Base-by-base conservation (phyloP, 805 yeast species). In the Scheffersomyces spartinae region DNA sequence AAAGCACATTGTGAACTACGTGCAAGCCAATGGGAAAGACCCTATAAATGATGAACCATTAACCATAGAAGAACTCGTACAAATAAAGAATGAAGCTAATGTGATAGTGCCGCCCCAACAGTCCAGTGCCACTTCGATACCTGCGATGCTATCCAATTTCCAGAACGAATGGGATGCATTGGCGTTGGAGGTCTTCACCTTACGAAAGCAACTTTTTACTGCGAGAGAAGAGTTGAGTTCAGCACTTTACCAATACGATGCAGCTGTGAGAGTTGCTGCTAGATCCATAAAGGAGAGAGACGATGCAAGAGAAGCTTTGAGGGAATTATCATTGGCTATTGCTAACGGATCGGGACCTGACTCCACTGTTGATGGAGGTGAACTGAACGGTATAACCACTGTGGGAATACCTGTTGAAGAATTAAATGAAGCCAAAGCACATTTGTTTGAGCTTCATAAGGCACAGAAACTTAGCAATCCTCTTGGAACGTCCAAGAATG, bases 141-240 rank as follows among this genome's bases (percentile, higher is more conserved):
- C 97, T 0, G 61, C 81, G 4, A 50, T 86, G 39, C 56, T 86
- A 26, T 61, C 82, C 3, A 58, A 79, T 2, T 71, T 86, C 34
- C 95, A 86, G 45, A 72, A 76, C 32, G 95, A 85, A 49, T 86
- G 93, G 85, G 96, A 86, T 43, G 71, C 95, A 0, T 46, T 82
- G 22, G 81, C 88, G 15, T 55, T 86, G 26, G 96, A 88, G 42
- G 63, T 79, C 12, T 84, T 83, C 42, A 68, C 74, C 20, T 55
- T 86, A 34, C 64, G 91, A 32, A 79, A 81, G 44, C 84, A 79
- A 38, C 58, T 85, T 19, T 68, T 63, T 26, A 57, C 60, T 13
- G 64, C 85, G 1, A 67, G 78, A 31, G 71, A 79, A 37, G 88
- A 84, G 40, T 55, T 86, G 25, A 75, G 91, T 16, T 55, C 78